Conservation (phyloP, 139 green algal species). For the Raphidocelis subcapitata region DNA sequence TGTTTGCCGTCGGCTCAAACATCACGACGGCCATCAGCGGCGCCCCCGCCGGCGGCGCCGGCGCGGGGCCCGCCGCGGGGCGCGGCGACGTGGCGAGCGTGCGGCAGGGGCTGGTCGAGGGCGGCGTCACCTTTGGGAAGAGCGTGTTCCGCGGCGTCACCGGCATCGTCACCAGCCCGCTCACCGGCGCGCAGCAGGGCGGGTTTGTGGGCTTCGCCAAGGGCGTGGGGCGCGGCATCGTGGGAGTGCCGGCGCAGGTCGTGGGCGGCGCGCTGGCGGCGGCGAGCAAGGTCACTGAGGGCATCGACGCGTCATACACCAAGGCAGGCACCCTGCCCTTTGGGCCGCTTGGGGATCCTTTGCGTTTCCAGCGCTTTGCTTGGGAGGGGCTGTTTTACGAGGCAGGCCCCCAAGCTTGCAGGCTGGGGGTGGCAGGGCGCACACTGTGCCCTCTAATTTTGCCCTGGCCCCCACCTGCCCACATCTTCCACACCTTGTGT, state of each 20-base stretch:
- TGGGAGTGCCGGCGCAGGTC: constrained; percentile 75
- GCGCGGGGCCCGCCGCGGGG: neutral
- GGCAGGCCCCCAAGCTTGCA: no score
- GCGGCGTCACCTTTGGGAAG: constrained; percentile 67
- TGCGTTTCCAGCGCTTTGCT: no score
- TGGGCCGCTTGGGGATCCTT: no score
- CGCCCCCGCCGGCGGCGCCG: neutral
- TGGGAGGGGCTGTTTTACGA: no score
- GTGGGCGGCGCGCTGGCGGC: constrained; percentile 78
- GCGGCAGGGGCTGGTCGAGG: constrained; percentile 75
- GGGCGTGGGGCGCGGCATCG: constrained; percentile 73
- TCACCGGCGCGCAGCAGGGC: constrained; percentile 70
- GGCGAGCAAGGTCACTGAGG: constrained; percentile 67
- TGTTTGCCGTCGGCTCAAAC: constrained; percentile 23
- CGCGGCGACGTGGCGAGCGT: constrained; percentile 33
- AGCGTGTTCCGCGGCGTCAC: constrained; percentile 66
- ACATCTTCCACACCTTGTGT: no score
- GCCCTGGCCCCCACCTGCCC: no score
- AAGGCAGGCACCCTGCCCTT: constrained; percentile 25
- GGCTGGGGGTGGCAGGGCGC: no score
- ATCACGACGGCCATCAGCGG: constrained; percentile 38
- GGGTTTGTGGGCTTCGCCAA: constrained; percentile 66
- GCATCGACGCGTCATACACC: constrained; percentile 57
- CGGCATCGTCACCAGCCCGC: constrained; percentile 82
- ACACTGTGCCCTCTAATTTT: no score